Conservation (phyloP, 331 rosid genomes). For the Cucumis variabilis region DNA sequence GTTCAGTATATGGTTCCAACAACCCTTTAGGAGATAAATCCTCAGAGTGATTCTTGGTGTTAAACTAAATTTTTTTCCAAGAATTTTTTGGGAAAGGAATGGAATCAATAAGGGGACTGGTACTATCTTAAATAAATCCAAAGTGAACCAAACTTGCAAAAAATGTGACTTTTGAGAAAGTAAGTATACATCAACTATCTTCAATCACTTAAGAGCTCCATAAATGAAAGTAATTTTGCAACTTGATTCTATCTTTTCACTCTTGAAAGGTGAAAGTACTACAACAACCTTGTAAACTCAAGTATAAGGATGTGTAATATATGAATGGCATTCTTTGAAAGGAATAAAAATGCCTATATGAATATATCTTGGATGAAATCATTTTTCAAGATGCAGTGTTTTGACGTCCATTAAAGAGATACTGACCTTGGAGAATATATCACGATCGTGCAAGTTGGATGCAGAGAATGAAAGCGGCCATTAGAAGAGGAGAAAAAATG, state of each 20-base stretch:
- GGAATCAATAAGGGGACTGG: neutral
- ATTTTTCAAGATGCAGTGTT: neutral
- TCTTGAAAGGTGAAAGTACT: neutral
- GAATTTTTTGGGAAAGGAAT: constrained; percentile 20
- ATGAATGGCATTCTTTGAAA: neutral
- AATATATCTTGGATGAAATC: neutral
- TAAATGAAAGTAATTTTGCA: neutral
- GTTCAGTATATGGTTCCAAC: too few relatives aligned
- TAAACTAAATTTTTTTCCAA: constrained; percentile 29
- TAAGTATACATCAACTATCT: too few relatives aligned
- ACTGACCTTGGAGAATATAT: constrained; percentile 89
- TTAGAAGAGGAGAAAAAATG: neutral
- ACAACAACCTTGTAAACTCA: neutral
- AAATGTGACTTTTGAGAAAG: neutral
- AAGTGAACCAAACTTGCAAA: neutral
- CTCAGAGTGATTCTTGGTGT: too few relatives aligned
- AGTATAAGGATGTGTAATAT: neutral
- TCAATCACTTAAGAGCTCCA: constrained; percentile 18
- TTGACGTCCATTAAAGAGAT: constrained; percentile 30
- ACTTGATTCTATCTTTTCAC: neutral
- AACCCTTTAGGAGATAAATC: too few relatives aligned
- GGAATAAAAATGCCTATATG: constrained; percentile 1
- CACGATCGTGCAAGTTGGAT: constrained; percentile 79
- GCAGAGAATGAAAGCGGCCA: constrained; percentile 90
- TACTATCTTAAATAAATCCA: neutral